Conservation (phyloP, 2,329 filamentous ascomycete genomes). For the Venturia carpophila region DNA sequence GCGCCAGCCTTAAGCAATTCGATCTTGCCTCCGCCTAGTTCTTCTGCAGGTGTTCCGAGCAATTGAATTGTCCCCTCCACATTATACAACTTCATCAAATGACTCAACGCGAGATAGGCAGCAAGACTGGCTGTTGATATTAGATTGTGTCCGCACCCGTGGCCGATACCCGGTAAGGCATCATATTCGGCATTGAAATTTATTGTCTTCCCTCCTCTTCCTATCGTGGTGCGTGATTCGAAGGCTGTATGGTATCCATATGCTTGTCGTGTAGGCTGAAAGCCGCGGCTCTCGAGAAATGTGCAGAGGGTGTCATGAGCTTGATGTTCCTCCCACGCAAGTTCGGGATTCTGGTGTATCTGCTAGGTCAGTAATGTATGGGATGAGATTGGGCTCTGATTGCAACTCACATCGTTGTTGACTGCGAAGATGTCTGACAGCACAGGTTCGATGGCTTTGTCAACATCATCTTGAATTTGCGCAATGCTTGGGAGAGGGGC, state of each 20-base stretch:
- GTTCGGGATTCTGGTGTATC: constrained; percentile 1
- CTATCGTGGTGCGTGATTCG: constrained; percentile 2
- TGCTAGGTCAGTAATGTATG: neutral
- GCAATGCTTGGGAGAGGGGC: neutral
- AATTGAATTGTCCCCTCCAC: constrained; percentile 41
- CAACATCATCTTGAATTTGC: neutral
- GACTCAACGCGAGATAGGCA: constrained; percentile 41
- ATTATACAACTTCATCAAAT: constrained; percentile 35
- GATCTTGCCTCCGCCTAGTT: constrained; percentile 46
- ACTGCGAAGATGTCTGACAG: neutral
- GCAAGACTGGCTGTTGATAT: constrained; percentile 44
- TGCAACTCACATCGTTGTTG: neutral
- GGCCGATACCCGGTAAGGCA: constrained; percentile 41
- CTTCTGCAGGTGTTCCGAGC: constrained; percentile 49
- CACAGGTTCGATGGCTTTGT: neutral
- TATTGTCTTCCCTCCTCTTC: constrained; percentile 25
- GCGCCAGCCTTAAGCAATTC: constrained; percentile 39
- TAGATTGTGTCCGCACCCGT: constrained; percentile 50
- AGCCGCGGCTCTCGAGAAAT: neutral
- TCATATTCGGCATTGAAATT: constrained; percentile 45
- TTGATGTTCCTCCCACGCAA: constrained; percentile 1
- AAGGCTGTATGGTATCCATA: constrained; percentile 3
- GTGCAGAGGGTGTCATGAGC: constrained; percentile 8
- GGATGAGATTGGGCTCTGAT: neutral
- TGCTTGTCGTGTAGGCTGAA: constrained; percentile 6